These are phyloP conservation scores for Diplodia scrobiculata DNA, from an alignment of 2,329 filamentous ascomycete genomes.

Conservation along the genomic window DNA sequence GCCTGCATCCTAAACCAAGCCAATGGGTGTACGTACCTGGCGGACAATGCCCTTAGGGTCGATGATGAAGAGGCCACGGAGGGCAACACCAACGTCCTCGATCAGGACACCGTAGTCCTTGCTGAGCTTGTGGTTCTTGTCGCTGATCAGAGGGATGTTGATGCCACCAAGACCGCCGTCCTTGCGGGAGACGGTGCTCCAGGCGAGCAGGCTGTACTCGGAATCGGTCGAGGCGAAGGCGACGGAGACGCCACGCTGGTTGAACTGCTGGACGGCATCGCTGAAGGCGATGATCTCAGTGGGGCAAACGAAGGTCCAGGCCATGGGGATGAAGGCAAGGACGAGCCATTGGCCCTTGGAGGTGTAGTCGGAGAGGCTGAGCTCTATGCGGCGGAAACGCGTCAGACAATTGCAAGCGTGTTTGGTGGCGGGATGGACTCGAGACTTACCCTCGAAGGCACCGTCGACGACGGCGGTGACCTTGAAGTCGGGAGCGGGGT, in stretches of 20 bases:
- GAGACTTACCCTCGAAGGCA: slow-evolving; percentile 44
- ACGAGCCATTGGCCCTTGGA: slow-evolving; percentile 60
- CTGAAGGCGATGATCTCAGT: slow-evolving; percentile 68
- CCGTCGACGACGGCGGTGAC: slow-evolving; percentile 47
- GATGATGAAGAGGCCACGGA: slow-evolving; percentile 67
- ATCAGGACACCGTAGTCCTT: slow-evolving; percentile 65
- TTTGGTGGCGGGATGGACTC: not conserved
- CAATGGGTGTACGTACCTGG: slow-evolving; percentile 42
- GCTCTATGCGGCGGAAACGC: slow-evolving; percentile 35
- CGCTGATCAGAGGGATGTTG: slow-evolving; percentile 63
- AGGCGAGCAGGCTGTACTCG: slow-evolving; percentile 61
- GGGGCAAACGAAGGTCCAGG: slow-evolving; percentile 69
- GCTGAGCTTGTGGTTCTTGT: slow-evolving; percentile 63
- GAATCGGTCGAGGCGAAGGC: slow-evolving; percentile 65
- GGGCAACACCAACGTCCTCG: slow-evolving; percentile 64
- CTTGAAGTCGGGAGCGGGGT: slow-evolving; percentile 45
- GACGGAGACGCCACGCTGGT: slow-evolving; percentile 60
- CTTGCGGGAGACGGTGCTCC: slow-evolving; percentile 60
- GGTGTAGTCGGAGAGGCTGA: slow-evolving; percentile 46
- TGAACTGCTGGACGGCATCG: slow-evolving; percentile 63
- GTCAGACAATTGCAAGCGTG: slow-evolving; percentile 1
- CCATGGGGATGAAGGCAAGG: slow-evolving; percentile 68
- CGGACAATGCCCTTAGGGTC: slow-evolving; percentile 63
- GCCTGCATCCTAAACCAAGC: slow-evolving; percentile 10
- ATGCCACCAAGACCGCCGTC: slow-evolving; percentile 64